Evolutionary conservation across 257 asterid genomes (phyloP).

Genomic region (Gentiana dahurica): DNA sequence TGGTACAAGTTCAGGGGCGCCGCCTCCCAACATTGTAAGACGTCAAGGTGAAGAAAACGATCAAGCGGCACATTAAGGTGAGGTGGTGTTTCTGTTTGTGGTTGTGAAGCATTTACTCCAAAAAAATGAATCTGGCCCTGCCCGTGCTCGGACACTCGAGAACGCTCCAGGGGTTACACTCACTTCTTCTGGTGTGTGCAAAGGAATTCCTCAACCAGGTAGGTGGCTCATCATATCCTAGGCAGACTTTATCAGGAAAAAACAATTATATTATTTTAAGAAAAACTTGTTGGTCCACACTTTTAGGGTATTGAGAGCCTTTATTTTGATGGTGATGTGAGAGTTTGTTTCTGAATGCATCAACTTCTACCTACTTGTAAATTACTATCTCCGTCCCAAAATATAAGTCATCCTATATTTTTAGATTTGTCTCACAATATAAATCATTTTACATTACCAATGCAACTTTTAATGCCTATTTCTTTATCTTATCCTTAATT

Average conservation of each 20-base stretch:
- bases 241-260: slow-evolving; percentile 46
- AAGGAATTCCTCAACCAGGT: slow-evolving; percentile 48
- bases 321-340: slow-evolving; percentile 52
- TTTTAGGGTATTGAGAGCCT: slow-evolving; percentile 59
- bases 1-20: slow-evolving; percentile 78
- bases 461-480: too few relatives aligned
- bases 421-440: too few relatives aligned
- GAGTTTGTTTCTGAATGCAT: slow-evolving; percentile 11
- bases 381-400: background rate
- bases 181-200: slow-evolving; percentile 42
- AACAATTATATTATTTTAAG: slow-evolving; percentile 16
- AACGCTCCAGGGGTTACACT: slow-evolving; percentile 54
- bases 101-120: slow-evolving; percentile 44
- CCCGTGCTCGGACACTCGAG: slow-evolving; percentile 58
- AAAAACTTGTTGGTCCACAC: slow-evolving; percentile 52
- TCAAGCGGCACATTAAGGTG: slow-evolving; percentile 70
- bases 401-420: too few relatives aligned
- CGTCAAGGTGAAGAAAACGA: slow-evolving; percentile 67
- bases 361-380: slow-evolving; percentile 4
- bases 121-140: slow-evolving; percentile 61
- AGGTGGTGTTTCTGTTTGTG: slow-evolving; percentile 44
- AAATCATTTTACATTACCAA: too few relatives aligned
- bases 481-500: too few relatives aligned
- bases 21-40: slow-evolving; percentile 73
- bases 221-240: slow-evolving; percentile 50